These are phyloP conservation scores for Xanthoceras sorbifolium DNA, from an alignment of 345 rosid genomes.

Conservation along the genomic window DNA sequence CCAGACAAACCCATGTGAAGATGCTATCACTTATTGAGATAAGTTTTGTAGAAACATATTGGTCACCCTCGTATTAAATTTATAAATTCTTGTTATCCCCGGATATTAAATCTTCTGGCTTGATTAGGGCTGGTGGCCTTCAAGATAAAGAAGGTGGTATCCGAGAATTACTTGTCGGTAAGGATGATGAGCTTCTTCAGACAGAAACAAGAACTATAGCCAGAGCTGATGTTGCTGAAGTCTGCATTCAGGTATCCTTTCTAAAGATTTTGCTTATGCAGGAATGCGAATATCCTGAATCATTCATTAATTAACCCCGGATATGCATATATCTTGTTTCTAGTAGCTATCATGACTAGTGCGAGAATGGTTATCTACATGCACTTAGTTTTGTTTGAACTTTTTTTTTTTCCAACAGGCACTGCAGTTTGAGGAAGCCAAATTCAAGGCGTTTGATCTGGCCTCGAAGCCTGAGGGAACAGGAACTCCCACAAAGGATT, in stretches of 20 bases:
- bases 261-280: not conserved
- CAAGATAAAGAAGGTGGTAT: constrained; percentile 90
- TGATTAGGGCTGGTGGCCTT: constrained; percentile 88
- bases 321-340: not conserved
- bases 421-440: constrained; percentile 68
- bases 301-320: not conserved
- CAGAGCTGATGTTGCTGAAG: constrained; percentile 89
- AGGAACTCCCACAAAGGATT: constrained; percentile 86
- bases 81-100: not conserved
- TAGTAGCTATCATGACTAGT: not conserved
- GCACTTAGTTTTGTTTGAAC: not conserved
- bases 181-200: constrained; percentile 94
- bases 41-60: not conserved
- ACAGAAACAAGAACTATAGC: constrained; percentile 75
- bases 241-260: constrained; percentile 69
- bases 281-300: not conserved
- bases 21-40: not conserved
- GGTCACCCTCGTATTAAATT: not conserved
- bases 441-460: constrained; percentile 84
- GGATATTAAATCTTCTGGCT: constrained; percentile 3
- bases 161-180: constrained; percentile 77
- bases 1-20: not conserved
- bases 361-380: not conserved
- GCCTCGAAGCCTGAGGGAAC: constrained; percentile 88
- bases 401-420: constrained; percentile 65